A percentile compares a stretch with the other conserved stretches of the same genome.
Evolutionary conservation across 352 stramenopile species (phyloP).

Genomic region (Pythium apleroticum): DNA sequence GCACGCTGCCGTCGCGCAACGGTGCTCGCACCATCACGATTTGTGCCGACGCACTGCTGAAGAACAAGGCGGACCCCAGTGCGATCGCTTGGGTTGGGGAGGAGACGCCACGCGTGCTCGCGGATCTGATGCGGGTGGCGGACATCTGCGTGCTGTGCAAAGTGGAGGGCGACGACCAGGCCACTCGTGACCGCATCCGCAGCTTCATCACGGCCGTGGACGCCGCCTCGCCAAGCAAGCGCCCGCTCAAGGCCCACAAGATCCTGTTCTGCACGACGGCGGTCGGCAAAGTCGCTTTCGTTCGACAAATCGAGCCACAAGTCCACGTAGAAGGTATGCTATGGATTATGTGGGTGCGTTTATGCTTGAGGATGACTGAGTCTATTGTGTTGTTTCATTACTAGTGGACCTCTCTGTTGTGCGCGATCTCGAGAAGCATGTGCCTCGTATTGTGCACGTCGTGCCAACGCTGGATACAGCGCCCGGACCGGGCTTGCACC

Average conservation of each 20-base stretch:
- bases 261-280: conserved; percentile 81
- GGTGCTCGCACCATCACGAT: conserved; percentile 70
- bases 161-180: conserved; percentile 33
- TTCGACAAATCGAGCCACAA: conserved; percentile 86
- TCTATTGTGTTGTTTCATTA: conserved; percentile 1
- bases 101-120: conserved; percentile 47
- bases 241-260: conserved; percentile 55
- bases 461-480: conserved; percentile 29
- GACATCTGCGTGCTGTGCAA: conserved; percentile 73
- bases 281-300: conserved; percentile 80
- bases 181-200: conserved; percentile 43
- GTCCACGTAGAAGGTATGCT: conserved; percentile 76
- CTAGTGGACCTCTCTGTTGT: conserved; percentile 58
- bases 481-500: conserved; percentile 36
- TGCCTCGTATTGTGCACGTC: conserved; percentile 71
- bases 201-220: conserved; percentile 43
- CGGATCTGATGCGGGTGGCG: conserved; percentile 53
- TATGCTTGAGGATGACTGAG: not conserved
- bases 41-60: conserved; percentile 50
- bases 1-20: conserved; percentile 56
- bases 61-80: conserved; percentile 27
- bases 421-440: conserved; percentile 71
- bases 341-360: not conserved
- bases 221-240: conserved; percentile 30
- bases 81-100: conserved; percentile 47